Conservation (phyloP, 192 early-diverging fungal genomes). For the Coemansia sp. region DNA sequence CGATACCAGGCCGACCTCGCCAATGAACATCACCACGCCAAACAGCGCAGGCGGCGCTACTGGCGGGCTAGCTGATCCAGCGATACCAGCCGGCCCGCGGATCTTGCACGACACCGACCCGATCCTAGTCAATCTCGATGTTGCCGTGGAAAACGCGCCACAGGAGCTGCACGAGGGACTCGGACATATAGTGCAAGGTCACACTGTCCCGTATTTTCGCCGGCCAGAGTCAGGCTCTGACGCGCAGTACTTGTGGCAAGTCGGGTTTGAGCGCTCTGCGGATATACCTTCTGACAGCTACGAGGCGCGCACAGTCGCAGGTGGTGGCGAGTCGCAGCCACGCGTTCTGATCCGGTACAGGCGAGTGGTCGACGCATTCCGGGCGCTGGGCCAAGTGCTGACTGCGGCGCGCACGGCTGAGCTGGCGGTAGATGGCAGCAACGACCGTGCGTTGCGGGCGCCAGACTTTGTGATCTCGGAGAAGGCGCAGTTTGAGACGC, state of each 20-base stretch:
- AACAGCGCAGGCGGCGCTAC: not conserved
- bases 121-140: conserved; percentile 25
- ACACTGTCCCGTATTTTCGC: conserved; percentile 39
- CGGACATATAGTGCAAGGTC: conserved; percentile 26
- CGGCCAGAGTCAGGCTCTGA: not conserved
- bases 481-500: conserved; percentile 69
- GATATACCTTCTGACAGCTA: conserved; percentile 16
- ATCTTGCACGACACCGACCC: conserved; percentile 35
- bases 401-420: conserved; percentile 59
- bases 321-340: not conserved
- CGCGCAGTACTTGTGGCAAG: conserved; percentile 19
- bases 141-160: conserved; percentile 31
- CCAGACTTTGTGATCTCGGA: conserved; percentile 59
- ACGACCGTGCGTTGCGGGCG: conserved; percentile 16
- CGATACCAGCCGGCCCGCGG: conserved; percentile 9
- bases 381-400: conserved; percentile 70
- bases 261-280: conserved; percentile 33
- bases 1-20: conserved; percentile 14
- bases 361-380: conserved; percentile 61
- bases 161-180: conserved; percentile 36
- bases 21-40: conserved; percentile 48
- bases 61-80: too few species aligned
- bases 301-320: conserved; percentile 12
- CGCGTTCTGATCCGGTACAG: conserved; percentile 27
- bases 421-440: conserved; percentile 14